phyloP scores from a whole-genome alignment of 129 eudicot genomes.

The Deinandra increscens region DNA sequence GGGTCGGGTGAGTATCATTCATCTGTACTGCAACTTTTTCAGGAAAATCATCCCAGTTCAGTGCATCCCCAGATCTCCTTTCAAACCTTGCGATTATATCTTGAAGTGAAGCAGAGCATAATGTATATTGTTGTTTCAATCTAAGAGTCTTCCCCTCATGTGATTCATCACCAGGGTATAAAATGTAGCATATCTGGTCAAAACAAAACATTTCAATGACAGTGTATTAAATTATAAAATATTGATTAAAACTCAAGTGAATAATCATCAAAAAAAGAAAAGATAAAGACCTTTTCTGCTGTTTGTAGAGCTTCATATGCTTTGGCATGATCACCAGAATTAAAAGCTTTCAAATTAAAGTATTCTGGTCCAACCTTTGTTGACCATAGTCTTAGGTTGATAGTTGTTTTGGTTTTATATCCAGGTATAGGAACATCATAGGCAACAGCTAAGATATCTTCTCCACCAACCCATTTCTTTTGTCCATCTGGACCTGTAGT shows the following conservation, averaged over 20 bases:
- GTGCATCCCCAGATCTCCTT: conserved; percentile 50
- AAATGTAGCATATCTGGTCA: conserved; percentile 63
- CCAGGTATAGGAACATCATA: conserved; percentile 94
- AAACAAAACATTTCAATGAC: conserved; percentile 6
- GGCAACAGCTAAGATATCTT: conserved; percentile 66
- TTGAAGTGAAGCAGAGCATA: conserved; percentile 87
- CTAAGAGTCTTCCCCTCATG: conserved; percentile 71
- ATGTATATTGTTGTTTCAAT: conserved; percentile 77
- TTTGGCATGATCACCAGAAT: conserved; percentile 70
- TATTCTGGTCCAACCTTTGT: conserved; percentile 59
- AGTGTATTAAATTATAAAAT: background rate
- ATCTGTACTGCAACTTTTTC: conserved; percentile 84
- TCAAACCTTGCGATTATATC: conserved; percentile 70
- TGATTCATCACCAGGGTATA: conserved; percentile 87
- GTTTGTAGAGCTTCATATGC: conserved; percentile 60
- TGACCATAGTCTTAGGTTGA: conserved; percentile 75
- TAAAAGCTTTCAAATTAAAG: conserved; percentile 64
- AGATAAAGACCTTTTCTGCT: conserved; percentile 69
- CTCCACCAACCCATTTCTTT: conserved; percentile 82
- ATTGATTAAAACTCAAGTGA: background rate
- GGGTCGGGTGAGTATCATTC: conserved; percentile 96
- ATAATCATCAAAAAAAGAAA: background rate
- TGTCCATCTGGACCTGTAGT: conserved; percentile 49
- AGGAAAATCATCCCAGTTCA: conserved; percentile 61
- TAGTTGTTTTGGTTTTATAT: conserved; percentile 75